phyloP scores from a whole-genome alignment of 2,329 filamentous ascomycete genomes.

The Aspergillus hortae region DNA sequence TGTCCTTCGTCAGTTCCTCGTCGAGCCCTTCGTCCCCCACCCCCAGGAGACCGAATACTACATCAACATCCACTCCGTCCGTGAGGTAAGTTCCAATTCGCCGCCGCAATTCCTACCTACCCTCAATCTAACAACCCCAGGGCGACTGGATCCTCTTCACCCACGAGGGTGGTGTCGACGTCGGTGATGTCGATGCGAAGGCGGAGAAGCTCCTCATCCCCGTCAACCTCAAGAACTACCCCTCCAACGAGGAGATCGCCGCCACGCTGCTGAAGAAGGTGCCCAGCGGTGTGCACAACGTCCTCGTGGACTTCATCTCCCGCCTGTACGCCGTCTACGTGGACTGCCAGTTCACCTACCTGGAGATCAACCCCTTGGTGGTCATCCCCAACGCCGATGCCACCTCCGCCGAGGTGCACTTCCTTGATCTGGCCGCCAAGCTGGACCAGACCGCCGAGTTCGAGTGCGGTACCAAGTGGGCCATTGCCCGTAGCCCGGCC shows the following conservation, averaged over 20 bases:
- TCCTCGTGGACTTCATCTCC: slow-evolving; percentile 98
- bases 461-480: slow-evolving; percentile 99
- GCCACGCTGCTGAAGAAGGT: slow-evolving; percentile 83
- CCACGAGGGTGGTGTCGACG: slow-evolving; percentile 98
- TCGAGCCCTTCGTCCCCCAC: slow-evolving; percentile 98
- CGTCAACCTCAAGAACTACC: slow-evolving; percentile 90
- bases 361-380: slow-evolving; percentile 98
- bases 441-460: slow-evolving; percentile 99
- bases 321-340: slow-evolving; percentile 98
- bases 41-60: slow-evolving; percentile 96
- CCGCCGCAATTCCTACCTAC: slow-evolving; percentile 14
- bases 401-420: slow-evolving; percentile 92
- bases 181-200: slow-evolving; percentile 98
- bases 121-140: slow-evolving; percentile 44
- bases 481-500: slow-evolving; percentile 84
- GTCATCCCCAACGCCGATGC: slow-evolving; percentile 91
- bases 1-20: slow-evolving; percentile 88
- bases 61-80: slow-evolving; percentile 99
- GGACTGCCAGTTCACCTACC: slow-evolving; percentile 99
- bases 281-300: slow-evolving; percentile 92
- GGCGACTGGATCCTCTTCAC: slow-evolving; percentile 99
- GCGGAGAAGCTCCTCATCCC: slow-evolving; percentile 98
- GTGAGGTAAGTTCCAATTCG: slow-evolving; percentile 75
- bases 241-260: slow-evolving; percentile 93
- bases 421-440: slow-evolving; percentile 98